Evolutionary conservation across 1,139 yeast species (phyloP).

Genomic region (Nakaseomyces nivariensis): DNA sequence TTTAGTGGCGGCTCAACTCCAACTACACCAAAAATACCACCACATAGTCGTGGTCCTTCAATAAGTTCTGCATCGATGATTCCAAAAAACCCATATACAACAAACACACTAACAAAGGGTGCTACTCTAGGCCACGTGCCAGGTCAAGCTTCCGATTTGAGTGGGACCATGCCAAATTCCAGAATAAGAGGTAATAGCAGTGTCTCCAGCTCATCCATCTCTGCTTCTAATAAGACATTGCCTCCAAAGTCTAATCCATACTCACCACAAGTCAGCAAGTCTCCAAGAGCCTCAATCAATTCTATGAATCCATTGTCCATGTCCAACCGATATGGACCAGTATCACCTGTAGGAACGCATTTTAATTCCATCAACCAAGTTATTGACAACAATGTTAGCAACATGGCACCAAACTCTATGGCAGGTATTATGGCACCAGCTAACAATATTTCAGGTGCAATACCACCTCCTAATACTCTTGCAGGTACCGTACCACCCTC

Average conservation of each 20-base stretch:
- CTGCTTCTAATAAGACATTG: constrained; percentile 6
- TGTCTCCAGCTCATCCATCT: constrained; percentile 15
- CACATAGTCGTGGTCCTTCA: constrained; percentile 5
- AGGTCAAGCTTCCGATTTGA: neutral
- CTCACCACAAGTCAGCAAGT: constrained; percentile 6
- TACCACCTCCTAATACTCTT: neutral
- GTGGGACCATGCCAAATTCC: constrained; percentile 4
- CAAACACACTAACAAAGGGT: constrained; percentile 1
- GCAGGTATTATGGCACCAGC: neutral
- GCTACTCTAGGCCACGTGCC: constrained; percentile 3
- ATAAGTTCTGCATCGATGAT: neutral
- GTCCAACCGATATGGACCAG: neutral
- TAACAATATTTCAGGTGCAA: constrained; percentile 1
- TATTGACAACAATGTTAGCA: neutral
- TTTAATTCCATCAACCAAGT: neutral
- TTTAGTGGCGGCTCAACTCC: neutral
- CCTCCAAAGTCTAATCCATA: constrained; percentile 8
- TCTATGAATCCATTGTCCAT: neutral
- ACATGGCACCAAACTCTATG: neutral
- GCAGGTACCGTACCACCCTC: neutral
- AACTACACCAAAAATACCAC: constrained; percentile 6
- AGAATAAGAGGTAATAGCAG: constrained; percentile 21
- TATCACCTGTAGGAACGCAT: neutral
- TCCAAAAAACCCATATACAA: constrained; percentile 1
- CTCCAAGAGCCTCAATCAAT: neutral